phyloP scores from a whole-genome alignment of 768 basidiomycete species.

The Trametes villosa region DNA sequence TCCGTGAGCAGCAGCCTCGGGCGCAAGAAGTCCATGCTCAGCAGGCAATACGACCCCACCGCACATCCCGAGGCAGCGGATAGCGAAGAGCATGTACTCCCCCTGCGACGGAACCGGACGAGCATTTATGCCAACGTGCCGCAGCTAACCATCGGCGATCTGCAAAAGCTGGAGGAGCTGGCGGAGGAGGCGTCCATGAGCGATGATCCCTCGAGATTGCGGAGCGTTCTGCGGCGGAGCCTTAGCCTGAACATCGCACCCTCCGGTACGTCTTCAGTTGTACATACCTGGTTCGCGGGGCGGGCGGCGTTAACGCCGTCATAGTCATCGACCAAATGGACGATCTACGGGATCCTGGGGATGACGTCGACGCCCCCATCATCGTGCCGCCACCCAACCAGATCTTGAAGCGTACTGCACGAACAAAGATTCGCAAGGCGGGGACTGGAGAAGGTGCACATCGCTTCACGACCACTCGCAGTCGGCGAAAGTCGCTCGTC shows the following conservation, averaged over 20 bases:
- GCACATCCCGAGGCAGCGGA: conserved; percentile 78
- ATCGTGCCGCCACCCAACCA: conserved; percentile 87
- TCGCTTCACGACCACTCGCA: conserved; percentile 63
- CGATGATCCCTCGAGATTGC: conserved; percentile 80
- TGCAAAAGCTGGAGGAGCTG: conserved; percentile 92
- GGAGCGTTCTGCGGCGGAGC: conserved; percentile 81
- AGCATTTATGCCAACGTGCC: conserved; percentile 71
- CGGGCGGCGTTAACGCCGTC: conserved; percentile 11
- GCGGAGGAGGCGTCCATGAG: conserved; percentile 88
- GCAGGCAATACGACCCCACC: conserved; percentile 86
- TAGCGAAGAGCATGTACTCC: conserved; percentile 57
- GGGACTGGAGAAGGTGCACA: conserved; percentile 81
- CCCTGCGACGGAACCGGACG: conserved; percentile 69
- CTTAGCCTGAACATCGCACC: conserved; percentile 86
- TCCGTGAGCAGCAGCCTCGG: conserved; percentile 59
- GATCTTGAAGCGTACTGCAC: conserved; percentile 88
- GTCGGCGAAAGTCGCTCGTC: conserved; percentile 42
- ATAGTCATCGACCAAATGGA: conserved; percentile 72
- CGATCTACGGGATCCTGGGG: conserved; percentile 65
- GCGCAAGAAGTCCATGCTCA: conserved; percentile 92
- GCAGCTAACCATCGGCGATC: conserved; percentile 88
- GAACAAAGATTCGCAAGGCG: conserved; percentile 94
- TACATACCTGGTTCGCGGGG: background rate
- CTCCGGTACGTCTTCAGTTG: conserved; percentile 63
- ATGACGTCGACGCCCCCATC: conserved; percentile 89